Conservation (phyloP, 345 rosid genomes). For the Eucalyptus paniculata region DNA sequence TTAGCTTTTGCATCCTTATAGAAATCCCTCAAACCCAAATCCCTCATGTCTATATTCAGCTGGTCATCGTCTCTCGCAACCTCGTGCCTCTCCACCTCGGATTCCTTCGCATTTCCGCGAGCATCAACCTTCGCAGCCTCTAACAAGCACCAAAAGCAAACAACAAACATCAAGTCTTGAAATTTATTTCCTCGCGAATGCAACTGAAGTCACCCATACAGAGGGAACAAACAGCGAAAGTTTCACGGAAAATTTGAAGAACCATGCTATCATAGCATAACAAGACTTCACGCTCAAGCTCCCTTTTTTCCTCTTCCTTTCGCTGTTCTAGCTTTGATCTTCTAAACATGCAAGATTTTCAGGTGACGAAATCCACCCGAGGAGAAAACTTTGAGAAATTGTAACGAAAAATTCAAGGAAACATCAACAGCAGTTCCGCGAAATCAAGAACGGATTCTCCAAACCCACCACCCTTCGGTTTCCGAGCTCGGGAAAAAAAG, state of each 20-base stretch:
- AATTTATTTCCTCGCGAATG: not conserved
- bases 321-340: not conserved
- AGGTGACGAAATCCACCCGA: not conserved
- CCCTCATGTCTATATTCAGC: slow-evolving; percentile 32
- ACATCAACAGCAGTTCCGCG: not conserved
- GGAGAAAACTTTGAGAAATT: not conserved
- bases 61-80: slow-evolving; percentile 35
- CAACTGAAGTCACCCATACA: not conserved
- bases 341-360: not conserved
- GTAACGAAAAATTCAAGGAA: not conserved
- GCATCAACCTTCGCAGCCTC: slow-evolving; percentile 37
- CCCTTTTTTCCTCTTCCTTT: not conserved
- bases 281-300: not conserved
- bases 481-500: not conserved
- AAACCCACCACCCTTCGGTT: not conserved
- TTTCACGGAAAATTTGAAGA: not conserved
- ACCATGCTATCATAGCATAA: not conserved
- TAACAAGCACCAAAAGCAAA: not conserved
- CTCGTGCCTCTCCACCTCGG: slow-evolving; percentile 6
- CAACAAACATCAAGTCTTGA: not conserved
- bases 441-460: not conserved
- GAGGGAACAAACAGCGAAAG: not conserved
- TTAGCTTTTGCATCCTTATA: slow-evolving; percentile 18
- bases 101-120: slow-evolving; percentile 10
- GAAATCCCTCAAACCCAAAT: slow-evolving; percentile 29